Evolutionary conservation across 805 yeast genomes (phyloP), one percentile per base, ranked within the genome.

Genomic region (Saccharomycopsis sp.): DNA sequence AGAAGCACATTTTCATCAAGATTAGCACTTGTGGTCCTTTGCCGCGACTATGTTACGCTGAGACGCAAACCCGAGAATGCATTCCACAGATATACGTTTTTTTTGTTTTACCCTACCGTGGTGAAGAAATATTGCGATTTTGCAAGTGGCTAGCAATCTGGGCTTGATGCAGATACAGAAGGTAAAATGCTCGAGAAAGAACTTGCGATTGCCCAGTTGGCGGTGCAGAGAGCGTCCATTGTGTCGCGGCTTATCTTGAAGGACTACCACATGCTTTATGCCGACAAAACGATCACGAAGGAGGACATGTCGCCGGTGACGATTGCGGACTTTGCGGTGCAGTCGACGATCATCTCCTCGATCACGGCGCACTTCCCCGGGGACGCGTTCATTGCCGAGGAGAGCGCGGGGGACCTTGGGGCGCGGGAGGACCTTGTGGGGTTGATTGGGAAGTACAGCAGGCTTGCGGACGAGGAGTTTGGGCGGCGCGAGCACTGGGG

Each of bases 251-350:
- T 73, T 74, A 46, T 77, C 74, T 59, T 80, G 62, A 21, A 69
- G 63, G 55, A 79, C 69, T 51, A 70, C 58, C 52, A 70, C 65
- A 50, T 67, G 53, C 50, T 63, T 56, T 56, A 71, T 53, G 48
- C 59, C 60, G 45, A 67, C 62, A 48, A 82, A 18, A 67, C 84
- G 35, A 72, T 86, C 42, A 79, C 86, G 46, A 92, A 92, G 57
- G 71, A 73, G 30, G 99, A 89, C 58, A 75, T 77, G 48, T 85
- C 96, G 1, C 99, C 99, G 1, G 99, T 92, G 12, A 92, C 99
- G 1, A 67, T 84, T 42, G 98, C 97, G 13, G 99, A 92, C 59
- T 92, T 82, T 56, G 95, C 95, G 3, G 88, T 96, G 0, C 99
- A 92, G 56, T 95, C 96, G 0, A 74, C 89, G 34, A 77, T 92